phyloP scores from a whole-genome alignment of 257 asterid species.

The Capsicum chinense region DNA sequence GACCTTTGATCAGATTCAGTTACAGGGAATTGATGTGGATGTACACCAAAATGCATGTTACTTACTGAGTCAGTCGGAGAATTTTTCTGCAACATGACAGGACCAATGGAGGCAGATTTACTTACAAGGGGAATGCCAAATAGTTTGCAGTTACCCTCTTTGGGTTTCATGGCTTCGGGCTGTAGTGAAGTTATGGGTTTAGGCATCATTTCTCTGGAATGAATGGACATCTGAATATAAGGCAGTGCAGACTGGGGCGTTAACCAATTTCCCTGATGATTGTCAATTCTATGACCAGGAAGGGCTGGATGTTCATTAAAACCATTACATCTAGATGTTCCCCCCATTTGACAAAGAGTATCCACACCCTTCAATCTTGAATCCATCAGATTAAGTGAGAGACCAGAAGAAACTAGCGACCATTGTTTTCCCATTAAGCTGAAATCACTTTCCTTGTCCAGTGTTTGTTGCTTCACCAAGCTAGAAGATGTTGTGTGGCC shows the following conservation, averaged over 20 bases:
- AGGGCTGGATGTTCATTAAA: slow-evolving; percentile 55
- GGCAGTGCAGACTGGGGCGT: slow-evolving; percentile 74
- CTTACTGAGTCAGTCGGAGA: slow-evolving; percentile 39
- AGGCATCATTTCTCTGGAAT: slow-evolving; percentile 58
- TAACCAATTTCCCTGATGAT: slow-evolving; percentile 69
- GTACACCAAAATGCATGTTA: slow-evolving; percentile 42
- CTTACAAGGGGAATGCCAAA: slow-evolving; percentile 76
- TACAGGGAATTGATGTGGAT: slow-evolving; percentile 47
- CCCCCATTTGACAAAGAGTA: slow-evolving; percentile 47
- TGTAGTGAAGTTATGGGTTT: slow-evolving; percentile 46
- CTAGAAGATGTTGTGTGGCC: slow-evolving; percentile 47
- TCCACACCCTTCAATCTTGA: slow-evolving; percentile 52
- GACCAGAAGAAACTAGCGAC: slow-evolving; percentile 61
- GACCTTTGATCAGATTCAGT: slow-evolving; percentile 54
- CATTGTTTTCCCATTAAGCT: slow-evolving; percentile 56
- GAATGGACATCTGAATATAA: slow-evolving; percentile 58
- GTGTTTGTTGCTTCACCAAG: slow-evolving; percentile 46
- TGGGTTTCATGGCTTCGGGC: slow-evolving; percentile 54
- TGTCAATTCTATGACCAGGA: slow-evolving; percentile 54
- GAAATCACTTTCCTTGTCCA: slow-evolving; percentile 52
- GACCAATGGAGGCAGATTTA: slow-evolving; percentile 48
- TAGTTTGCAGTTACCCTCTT: slow-evolving; percentile 77
- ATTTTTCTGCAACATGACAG: slow-evolving; percentile 42
- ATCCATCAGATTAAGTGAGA: slow-evolving; percentile 77
- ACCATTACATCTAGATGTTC: slow-evolving; percentile 51